phyloP scores from a whole-genome alignment of 768 basidiomycete genomes.

The Leccinum olivaceopallidum region DNA sequence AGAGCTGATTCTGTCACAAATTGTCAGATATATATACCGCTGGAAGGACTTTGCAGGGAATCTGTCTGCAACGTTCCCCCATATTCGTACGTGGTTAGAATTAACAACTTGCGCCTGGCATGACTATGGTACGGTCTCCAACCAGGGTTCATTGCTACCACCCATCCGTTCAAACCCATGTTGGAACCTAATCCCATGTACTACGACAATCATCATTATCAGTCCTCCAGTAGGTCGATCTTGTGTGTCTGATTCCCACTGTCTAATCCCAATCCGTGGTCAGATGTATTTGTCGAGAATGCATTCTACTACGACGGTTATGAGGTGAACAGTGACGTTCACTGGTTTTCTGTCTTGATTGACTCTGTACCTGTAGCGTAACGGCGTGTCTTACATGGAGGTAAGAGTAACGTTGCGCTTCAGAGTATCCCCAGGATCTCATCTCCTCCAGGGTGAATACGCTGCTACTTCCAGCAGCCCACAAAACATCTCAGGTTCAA shows the following conservation, averaged over 20 bases:
- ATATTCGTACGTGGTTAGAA: conserved; percentile 41
- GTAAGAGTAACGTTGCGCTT: background rate
- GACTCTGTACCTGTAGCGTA: conserved; percentile 38
- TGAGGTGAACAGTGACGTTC: conserved; percentile 27
- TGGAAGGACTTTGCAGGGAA: conserved; percentile 51
- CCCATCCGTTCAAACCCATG: conserved; percentile 42
- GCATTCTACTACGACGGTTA: conserved; percentile 53
- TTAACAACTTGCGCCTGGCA: conserved; percentile 5
- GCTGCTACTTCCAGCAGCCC: conserved; percentile 55
- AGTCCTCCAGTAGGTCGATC: conserved; percentile 39
- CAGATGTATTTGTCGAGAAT: conserved; percentile 46
- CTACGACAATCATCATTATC: conserved; percentile 61
- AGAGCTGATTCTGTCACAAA: background rate
- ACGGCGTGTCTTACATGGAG: conserved; percentile 58
- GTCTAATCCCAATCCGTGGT: background rate
- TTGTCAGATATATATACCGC: conserved; percentile 47
- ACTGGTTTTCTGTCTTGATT: background rate
- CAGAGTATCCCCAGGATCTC: background rate
- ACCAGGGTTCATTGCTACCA: conserved; percentile 59
- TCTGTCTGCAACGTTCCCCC: conserved; percentile 49
- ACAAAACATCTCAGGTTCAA: conserved; percentile 45
- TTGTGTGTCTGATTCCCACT: background rate
- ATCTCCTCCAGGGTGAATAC: conserved; percentile 50
- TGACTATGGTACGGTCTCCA: conserved; percentile 3
- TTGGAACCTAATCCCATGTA: conserved; percentile 49